A percentile compares a stretch with the other conserved stretches of the same genome.
Conservation (phyloP, 257 asterid species). For the Parsonsia alboflavescens region DNA sequence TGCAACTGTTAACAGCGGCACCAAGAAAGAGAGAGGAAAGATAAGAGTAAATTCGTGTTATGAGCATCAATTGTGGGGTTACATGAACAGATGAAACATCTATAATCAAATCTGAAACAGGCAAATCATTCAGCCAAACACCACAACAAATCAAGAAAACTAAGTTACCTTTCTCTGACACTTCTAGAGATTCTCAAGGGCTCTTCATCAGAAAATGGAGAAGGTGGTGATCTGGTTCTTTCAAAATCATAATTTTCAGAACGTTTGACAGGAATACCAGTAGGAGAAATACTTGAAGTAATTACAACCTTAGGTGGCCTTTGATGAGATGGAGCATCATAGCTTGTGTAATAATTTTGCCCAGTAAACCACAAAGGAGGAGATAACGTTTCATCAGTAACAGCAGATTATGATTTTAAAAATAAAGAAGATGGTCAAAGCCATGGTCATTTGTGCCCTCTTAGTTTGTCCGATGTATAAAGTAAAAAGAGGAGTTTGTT, state of each 20-base stretch:
- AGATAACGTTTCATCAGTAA: constrained; percentile 17
- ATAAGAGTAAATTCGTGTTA: neutral
- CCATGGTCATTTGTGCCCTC: neutral
- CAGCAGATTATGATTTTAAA: neutral
- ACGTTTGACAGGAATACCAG: constrained; percentile 22
- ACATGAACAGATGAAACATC: neutral
- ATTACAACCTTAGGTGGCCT: constrained; percentile 29
- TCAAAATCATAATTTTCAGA: constrained; percentile 29
- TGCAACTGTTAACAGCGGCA: neutral
- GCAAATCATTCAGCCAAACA: neutral
- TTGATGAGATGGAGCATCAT: constrained; percentile 36
- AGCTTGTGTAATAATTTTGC: constrained; percentile 27
- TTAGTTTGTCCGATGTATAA: neutral
- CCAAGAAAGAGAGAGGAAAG: neutral
- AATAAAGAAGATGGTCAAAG: neutral
- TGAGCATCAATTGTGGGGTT: neutral
- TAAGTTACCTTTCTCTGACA: constrained; percentile 34
- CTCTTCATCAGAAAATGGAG: constrained; percentile 34
- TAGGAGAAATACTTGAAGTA: constrained; percentile 25
- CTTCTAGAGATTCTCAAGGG: constrained; percentile 29
- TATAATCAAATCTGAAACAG: neutral
- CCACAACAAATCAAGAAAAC: neutral
- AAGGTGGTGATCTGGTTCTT: constrained; percentile 36
- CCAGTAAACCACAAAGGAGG: constrained; percentile 34
- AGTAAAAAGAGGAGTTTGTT: neutral